Conservation (phyloP, 2,329 filamentous ascomycete species). For the Penicillium psychrosexuale region DNA sequence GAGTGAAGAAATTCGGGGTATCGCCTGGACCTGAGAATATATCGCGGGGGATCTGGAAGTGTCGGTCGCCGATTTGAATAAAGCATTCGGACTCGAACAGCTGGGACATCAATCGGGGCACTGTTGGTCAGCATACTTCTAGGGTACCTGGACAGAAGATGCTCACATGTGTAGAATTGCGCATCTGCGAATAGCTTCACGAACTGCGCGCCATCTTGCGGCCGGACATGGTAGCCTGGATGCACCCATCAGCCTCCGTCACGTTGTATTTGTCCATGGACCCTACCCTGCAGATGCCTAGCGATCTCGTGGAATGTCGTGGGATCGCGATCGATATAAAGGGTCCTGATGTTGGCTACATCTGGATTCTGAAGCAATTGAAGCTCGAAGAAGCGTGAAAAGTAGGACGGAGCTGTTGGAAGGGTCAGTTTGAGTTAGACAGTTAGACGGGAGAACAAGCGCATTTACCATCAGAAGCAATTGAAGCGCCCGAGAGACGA, state of each 20-base stretch:
- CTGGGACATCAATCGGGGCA: conserved; percentile 84
- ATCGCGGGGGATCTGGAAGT: conserved; percentile 88
- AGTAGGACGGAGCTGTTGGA: conserved; percentile 83
- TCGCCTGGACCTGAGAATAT: conserved; percentile 83
- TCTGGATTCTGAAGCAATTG: conserved; percentile 64
- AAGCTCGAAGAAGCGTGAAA: conserved; percentile 87
- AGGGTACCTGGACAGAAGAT: neutral
- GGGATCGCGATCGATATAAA: conserved; percentile 95
- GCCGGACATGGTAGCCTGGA: conserved; percentile 74
- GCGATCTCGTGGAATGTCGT: conserved; percentile 85
- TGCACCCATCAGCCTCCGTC: conserved; percentile 3
- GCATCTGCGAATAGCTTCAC: conserved; percentile 91
- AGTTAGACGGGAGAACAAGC: neutral
- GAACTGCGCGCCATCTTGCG: conserved; percentile 79
- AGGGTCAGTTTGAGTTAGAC: conserved; percentile 41
- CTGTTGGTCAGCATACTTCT: conserved; percentile 42
- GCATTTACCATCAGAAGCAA: conserved; percentile 67
- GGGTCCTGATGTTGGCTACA: conserved; percentile 64
- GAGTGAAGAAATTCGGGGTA: conserved; percentile 91
- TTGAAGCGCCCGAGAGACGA: conserved; percentile 65
- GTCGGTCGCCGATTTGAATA: conserved; percentile 79
- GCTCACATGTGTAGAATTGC: conserved; percentile 82
- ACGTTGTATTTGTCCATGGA: neutral
- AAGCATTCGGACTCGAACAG: conserved; percentile 90
- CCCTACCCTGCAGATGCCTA: conserved; percentile 72